Percentiles rank a stretch among this genome's conserved stretches.
phyloP scores from a whole-genome alignment of 2,329 filamentous ascomycete genomes.

The Alternaria sp. region DNA sequence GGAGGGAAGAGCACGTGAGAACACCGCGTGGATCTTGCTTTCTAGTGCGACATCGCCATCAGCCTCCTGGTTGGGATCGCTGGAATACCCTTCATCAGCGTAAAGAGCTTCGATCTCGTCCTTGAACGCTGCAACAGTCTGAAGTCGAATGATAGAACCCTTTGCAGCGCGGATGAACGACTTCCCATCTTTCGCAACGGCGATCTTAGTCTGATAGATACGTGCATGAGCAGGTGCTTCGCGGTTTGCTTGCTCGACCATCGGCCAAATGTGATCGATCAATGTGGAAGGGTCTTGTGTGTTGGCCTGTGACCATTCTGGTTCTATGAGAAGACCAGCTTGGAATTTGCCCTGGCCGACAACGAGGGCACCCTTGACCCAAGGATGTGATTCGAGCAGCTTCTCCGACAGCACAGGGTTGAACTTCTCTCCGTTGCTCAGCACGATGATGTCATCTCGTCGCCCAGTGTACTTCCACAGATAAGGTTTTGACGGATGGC shows the following conservation, averaged over 20 bases:
- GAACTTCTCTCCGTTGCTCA: conserved; percentile 45
- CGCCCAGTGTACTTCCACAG: conserved; percentile 42
- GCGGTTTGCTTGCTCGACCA: conserved; percentile 31
- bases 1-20: background rate
- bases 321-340: conserved; percentile 33
- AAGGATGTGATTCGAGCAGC: conserved; percentile 18
- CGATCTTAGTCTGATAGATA: conserved; percentile 25
- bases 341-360: conserved; percentile 33
- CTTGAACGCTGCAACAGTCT: conserved; percentile 32
- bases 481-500: conserved; percentile 26
- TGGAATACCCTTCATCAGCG: conserved; percentile 11
- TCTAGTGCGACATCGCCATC: background rate
- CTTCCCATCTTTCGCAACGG: conserved; percentile 21
- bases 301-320: conserved; percentile 4
- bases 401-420: conserved; percentile 32
- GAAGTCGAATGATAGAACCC: conserved; percentile 33
- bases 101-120: conserved; percentile 36
- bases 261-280: conserved; percentile 34
- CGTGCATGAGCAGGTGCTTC: conserved; percentile 34
- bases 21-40: background rate
- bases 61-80: background rate
- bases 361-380: conserved; percentile 27
- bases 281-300: conserved; percentile 15
- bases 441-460: conserved; percentile 45
- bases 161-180: conserved; percentile 34